Evolutionary conservation across 306 rosid species (phyloP), one percentile per base, ranked within the genome.

Genomic region (Prunus salicina): DNA sequence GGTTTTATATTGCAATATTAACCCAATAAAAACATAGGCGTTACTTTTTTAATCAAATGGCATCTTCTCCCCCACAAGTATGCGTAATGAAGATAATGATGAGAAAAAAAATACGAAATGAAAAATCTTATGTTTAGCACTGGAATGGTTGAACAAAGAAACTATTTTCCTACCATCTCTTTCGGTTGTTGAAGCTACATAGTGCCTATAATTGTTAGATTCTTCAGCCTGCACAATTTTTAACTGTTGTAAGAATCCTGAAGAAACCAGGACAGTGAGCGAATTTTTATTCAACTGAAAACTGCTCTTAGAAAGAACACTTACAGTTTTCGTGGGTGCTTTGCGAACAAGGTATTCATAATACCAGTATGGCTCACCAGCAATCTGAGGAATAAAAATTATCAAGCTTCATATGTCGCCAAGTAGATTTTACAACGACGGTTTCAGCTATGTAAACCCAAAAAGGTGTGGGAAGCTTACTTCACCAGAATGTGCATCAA

Each of bases 321-420:
- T 69, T 73, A 92, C 96, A n/a, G 71, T 55, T 81, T 68, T 88
- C 32, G 88, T 88, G 34, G 99, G 98, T 67, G 97, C 91, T 86
- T 95, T 95, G 64, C 97, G 99, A 82, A 95, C 92, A 76, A 95
- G 93, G 84, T 90, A 92, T 80, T 92, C 97, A 76, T 88, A 88
- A 68, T 84, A 90, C 99, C 99, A 95, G 75, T 92, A 95, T 52
- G 89, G 88, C 81, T 82, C 90, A 28, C 97, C 99, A 78, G 91
- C 92, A 79, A 95, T 84, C 99, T 95, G 92, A 53, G 67, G 50
- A 81, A 73, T 68, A 62, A 81, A 30, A 51, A 72, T 32, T 61
- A 65, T 27, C 70, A 80, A 73, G 83, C 52, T 82, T 67, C 77
- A 52, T 51, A 45, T 46, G 71, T 66, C 28, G 16, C 27, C 57